Base-by-base conservation (phyloP, 2,329 filamentous ascomycete species). In the Alternaria arbusti region DNA sequence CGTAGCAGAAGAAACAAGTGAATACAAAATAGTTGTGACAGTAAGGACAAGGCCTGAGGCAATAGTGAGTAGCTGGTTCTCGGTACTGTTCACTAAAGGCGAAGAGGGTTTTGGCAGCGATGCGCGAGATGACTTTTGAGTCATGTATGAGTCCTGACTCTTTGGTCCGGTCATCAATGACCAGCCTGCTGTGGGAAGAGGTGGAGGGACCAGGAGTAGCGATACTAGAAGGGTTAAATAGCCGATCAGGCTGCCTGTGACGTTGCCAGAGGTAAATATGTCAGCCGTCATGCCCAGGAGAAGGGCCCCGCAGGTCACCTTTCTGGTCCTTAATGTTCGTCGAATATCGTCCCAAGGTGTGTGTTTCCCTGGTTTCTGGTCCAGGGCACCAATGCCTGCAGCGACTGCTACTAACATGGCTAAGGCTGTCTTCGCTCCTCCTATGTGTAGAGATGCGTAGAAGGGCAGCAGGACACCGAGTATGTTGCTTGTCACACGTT, bases 361-460 rank as follows among this genome's bases (percentile, higher is more conserved):
- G 54, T 79, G 74, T 36, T 76, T 79, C 25, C 75, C 75, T 26
- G 72, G 75, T 56, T 67, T 77, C 36, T 71, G 73, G 32, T 76
- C 74, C 11, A 76, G 63, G 25, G 69, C 66, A 20, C 76, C 78
- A 22, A 88, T 61, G 8, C 83, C 84, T 13, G 84, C 82, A 8
- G 84, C 81, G 3, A 82, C 67, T 8, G 83, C 81, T 32, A 83
- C 74, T 46, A 88, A 75, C 26, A 88, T 66, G 3, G 84, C 66
- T n/a, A 88, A 75, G 11, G 85, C 84, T n/a, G 85, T 84, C 57
- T 84, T 79, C 60, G 84, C 81, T 12, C 85, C 86, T 9, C 86
- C 87, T 12, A 89, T 74, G 60, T 87, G 83, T 65, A 87, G 80
- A 0, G 85, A 76, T 9, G 87, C 85, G 70, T 87, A 89, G 69